phyloP scores from a whole-genome alignment of 768 basidiomycete species.

The Leccinum subgranulosum region DNA sequence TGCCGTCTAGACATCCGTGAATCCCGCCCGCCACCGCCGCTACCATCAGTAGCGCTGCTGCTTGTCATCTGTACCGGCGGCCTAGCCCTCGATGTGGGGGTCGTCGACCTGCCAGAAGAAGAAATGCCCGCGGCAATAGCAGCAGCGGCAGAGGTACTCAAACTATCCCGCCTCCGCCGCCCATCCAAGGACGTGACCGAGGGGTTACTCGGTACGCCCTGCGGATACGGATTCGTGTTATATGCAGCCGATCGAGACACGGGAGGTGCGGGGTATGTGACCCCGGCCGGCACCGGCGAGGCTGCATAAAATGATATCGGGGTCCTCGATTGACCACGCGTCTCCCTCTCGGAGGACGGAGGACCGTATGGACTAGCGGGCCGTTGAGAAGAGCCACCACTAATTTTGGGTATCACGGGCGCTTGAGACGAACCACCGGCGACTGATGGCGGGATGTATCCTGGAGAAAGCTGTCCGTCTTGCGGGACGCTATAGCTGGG shows the following conservation, averaged over 20 bases:
- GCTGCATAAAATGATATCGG: conserved; percentile 24
- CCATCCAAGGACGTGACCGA: conserved; percentile 23
- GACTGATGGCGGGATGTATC: conserved; percentile 10
- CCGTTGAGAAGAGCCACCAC: conserved; percentile 10
- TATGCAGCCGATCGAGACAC: conserved; percentile 23
- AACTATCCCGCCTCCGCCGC: conserved; percentile 24
- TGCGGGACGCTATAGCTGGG: conserved; percentile 9
- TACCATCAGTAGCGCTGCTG: conserved; percentile 8
- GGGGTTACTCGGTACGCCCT: conserved; percentile 9
- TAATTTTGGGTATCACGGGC: conserved; percentile 22
- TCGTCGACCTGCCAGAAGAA: background rate
- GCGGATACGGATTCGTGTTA: background rate
- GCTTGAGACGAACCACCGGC: conserved; percentile 7
- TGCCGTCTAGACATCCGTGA: conserved; percentile 15
- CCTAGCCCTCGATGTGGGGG: conserved; percentile 12
- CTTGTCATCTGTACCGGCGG: conserved; percentile 11
- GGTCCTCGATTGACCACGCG: conserved; percentile 15
- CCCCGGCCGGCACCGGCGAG: conserved; percentile 23
- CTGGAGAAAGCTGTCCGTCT: conserved; percentile 11
- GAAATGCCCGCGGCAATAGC: background rate
- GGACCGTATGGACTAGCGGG: conserved; percentile 8
- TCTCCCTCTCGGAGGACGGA: conserved; percentile 21
- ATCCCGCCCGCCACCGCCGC: conserved; percentile 1
- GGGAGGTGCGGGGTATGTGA: conserved; percentile 29
- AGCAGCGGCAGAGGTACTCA: conserved; percentile 17